Base-by-base conservation (phyloP, 306 rosid genomes). In the Abrus precatorius region DNA sequence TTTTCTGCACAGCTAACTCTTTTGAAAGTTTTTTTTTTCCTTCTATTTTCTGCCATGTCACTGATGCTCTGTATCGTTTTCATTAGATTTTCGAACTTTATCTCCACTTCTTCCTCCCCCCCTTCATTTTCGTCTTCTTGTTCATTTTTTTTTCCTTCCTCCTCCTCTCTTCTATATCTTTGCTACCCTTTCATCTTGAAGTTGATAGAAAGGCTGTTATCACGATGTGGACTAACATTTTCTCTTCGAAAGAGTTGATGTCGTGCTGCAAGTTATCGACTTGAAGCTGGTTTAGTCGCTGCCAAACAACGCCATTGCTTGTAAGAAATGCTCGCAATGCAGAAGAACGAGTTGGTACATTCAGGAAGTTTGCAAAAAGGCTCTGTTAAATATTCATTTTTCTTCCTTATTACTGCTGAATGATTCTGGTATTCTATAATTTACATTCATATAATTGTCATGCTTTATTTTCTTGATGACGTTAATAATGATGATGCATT, bases 291-390 rank as follows among this genome's bases (percentile, higher is more conserved):
- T 94, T 56, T 87, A 87, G 63, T 76, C 85, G 1, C 88, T 75
- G 50, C 90, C 84, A 45, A 27, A 66, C 61, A 72, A 41, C 5
- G 32, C 10, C 57, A 14, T 74, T 75, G 44, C 40, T 91, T 86
- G 82, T 97, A 91, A 67, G 95, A 96, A 38, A 90, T 94, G 97
- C 89, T 94, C 5, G 90, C 87, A 14, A 88, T 91, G 27, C 95
- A 90, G 89, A 81, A 74, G 79, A 92, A 90, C 73, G 80, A 50
- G 1, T 85, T 90, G 76, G 90, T 94, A 20, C 53, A 12, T 60
- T 48, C 84, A 0, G 92, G 90, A 9, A 79, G 14, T 79, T 86
- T 94, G 82, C 95, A 85, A 80, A 85, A 77, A 63, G 96, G 98
- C 36, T 92, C 98, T 62, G 63, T 62, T 34, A 62, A 32, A 38